Evolutionary conservation across 2,329 filamentous ascomycete genomes (phyloP).

Genomic region (Paracorniculantispora psalliotae): DNA sequence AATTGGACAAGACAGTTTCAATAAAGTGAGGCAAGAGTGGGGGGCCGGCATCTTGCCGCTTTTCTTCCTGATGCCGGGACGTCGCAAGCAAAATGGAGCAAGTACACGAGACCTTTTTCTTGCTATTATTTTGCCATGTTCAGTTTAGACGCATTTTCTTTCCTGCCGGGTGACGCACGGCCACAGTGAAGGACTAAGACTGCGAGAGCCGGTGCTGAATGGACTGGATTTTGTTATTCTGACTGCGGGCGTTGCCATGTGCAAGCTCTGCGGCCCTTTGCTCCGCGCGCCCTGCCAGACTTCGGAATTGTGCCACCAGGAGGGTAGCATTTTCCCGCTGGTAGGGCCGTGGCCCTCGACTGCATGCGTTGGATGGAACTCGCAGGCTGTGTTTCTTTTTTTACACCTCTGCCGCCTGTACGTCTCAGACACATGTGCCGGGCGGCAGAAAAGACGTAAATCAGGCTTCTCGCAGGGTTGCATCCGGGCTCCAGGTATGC

Average conservation of each 20-base stretch:
- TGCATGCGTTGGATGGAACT: not conserved
- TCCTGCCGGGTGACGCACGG: too few species aligned
- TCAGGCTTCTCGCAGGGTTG: not conserved
- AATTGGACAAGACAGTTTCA: not conserved
- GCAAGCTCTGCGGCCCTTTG: too few species aligned
- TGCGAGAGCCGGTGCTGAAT: too few species aligned
- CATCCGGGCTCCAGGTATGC: not conserved
- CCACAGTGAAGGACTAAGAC: too few species aligned
- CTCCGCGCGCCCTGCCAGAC: too few species aligned
- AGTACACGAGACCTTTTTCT: not conserved
- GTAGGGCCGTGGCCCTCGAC: not conserved
- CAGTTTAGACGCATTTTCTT: not conserved
- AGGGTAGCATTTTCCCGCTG: not conserved
- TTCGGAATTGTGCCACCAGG: not conserved
- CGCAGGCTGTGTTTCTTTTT: not conserved
- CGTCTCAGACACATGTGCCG: not conserved
- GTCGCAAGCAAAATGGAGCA: not conserved
- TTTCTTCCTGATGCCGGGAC: not conserved
- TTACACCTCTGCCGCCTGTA: not conserved
- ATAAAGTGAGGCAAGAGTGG: not conserved
- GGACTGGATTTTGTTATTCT: too few species aligned
- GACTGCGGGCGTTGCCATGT: too few species aligned
- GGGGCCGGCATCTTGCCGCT: not conserved
- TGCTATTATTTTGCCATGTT: not conserved
- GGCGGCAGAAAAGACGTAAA: not conserved